These are phyloP conservation scores for Phytophthora idaei DNA, from an alignment of 352 stramenopile genomes.

Conservation along the genomic window DNA sequence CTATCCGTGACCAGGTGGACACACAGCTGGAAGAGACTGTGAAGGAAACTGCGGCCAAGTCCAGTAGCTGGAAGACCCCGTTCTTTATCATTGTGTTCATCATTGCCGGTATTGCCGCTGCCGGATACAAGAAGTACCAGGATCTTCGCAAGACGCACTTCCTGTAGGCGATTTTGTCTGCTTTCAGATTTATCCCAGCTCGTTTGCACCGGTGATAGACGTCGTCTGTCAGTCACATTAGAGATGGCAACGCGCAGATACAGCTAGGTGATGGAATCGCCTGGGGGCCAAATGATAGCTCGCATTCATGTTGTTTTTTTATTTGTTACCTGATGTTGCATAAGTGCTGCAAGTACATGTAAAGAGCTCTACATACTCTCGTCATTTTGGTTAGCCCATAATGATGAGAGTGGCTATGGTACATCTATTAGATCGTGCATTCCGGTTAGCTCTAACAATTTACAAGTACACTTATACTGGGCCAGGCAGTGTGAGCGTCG, in stretches of 20 bases:
- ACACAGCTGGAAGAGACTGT: conserved; percentile 74
- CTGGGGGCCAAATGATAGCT: conserved; percentile 35
- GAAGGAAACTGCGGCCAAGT: conserved; percentile 73
- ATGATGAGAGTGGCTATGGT: conserved; percentile 13
- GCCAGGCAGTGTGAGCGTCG: conserved; percentile 3
- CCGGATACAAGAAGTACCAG: conserved; percentile 89
- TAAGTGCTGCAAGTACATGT: background rate
- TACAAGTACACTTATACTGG: conserved; percentile 22
- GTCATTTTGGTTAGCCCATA: background rate
- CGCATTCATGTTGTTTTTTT: conserved; percentile 26
- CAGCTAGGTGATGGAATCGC: conserved; percentile 26
- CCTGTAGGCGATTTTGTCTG: conserved; percentile 47
- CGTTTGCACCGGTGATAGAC: conserved; percentile 26
- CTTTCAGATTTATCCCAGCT: conserved; percentile 15
- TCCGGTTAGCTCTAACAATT: too few relatives aligned
- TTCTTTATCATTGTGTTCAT: conserved; percentile 83
- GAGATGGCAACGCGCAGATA: conserved; percentile 29
- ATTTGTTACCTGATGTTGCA: background rate
- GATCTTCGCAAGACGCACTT: conserved; percentile 88
- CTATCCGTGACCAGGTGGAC: conserved; percentile 72
- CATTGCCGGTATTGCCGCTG: conserved; percentile 59
- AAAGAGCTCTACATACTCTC: background rate
- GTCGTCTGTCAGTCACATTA: conserved; percentile 30
- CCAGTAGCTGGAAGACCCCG: conserved; percentile 79
- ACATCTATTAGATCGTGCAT: conserved; percentile 27